Base-by-base conservation (phyloP, 495 filamentous ascomycete genomes). In the Lasiosphaeris hirsuta region DNA sequence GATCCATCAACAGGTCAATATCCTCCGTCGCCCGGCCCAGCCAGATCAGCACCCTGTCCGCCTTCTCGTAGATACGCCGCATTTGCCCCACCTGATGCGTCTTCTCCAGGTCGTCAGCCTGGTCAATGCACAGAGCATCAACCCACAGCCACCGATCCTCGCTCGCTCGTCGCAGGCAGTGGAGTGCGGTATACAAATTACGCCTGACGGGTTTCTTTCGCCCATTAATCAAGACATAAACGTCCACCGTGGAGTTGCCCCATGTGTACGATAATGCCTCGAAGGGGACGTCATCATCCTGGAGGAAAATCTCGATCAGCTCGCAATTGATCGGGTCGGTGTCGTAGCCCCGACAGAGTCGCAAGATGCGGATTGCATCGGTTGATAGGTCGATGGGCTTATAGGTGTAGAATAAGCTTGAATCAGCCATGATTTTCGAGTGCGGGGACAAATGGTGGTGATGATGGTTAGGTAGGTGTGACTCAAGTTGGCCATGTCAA, bases 61-160 rank as follows among this genome's bases (percentile, higher is more conserved):
- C 49, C 14, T 51, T 51, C 14, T 51, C 36, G 15, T 51, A 51
- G 15, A 51, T 51, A 6, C 14, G 7, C 49, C 15, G 23, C 49
- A 51, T 51, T 14, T 30, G 34, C 34, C 34, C 14, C 6, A 51
- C 36, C 19, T 51, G 49, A n/a, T 51, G 49, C 5, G 33, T 38
- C 49, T 51, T 51, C 19, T 51, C 49, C 7, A 4, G 2, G 13
- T 34, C n/a, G 34, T 51, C 15, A n/a, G n/a, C 7, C 36, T 51
- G 49, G 30, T 51, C 34, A 10, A 51, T 51, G 36, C 49, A 51
- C 13, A 51, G 49, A 15, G 49, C 49, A n/a, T 51, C 49, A 38
- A 51, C 49, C 49, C 49, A 51, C 4, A 51, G 49, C 33, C 36
- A 51, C 4, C 33, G 13, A 18, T 51, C 49, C 18, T 40, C 36